Evolutionary conservation across 2,329 filamentous ascomycete genomes (phyloP).

Genomic region (Fusarium hostae): DNA sequence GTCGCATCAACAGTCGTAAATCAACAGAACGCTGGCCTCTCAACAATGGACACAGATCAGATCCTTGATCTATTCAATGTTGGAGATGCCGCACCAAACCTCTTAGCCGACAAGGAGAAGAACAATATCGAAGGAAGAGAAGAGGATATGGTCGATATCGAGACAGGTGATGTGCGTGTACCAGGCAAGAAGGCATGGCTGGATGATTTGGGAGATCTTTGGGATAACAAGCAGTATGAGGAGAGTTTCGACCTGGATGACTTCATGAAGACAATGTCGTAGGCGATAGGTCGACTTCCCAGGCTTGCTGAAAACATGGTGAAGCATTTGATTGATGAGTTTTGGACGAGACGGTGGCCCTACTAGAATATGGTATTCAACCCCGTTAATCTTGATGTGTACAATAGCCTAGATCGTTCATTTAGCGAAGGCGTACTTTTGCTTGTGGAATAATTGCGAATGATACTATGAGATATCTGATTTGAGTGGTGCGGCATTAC

Average conservation of each 20-base stretch:
- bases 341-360: slow-evolving; percentile 16
- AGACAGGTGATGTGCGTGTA: slow-evolving; percentile 92
- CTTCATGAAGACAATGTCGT: slow-evolving; percentile 93
- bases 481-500: neutral
- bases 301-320: slow-evolving; percentile 6
- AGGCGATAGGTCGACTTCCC: slow-evolving; percentile 23
- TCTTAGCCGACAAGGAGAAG: slow-evolving; percentile 70
- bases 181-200: slow-evolving; percentile 97
- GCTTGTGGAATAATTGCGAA: slow-evolving; percentile 38
- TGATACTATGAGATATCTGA: neutral
- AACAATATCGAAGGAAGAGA: slow-evolving; percentile 71
- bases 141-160: slow-evolving; percentile 91
- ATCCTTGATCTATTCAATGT: slow-evolving; percentile 97
- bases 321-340: slow-evolving; percentile 5
- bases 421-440: slow-evolving; percentile 46
- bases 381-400: slow-evolving; percentile 37
- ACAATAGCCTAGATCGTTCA: slow-evolving; percentile 42
- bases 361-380: slow-evolving; percentile 38
- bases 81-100: slow-evolving; percentile 77
- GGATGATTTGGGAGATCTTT: slow-evolving; percentile 93
- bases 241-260: slow-evolving; percentile 97
- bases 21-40: slow-evolving; percentile 95
- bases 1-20: slow-evolving; percentile 98
- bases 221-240: slow-evolving; percentile 98
- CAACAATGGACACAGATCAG: slow-evolving; percentile 98